Evolutionary conservation across 2,329 filamentous ascomycete species (phyloP), one percentile per base, ranked within the genome.

Genomic region (Aureobasidium sp.): DNA sequence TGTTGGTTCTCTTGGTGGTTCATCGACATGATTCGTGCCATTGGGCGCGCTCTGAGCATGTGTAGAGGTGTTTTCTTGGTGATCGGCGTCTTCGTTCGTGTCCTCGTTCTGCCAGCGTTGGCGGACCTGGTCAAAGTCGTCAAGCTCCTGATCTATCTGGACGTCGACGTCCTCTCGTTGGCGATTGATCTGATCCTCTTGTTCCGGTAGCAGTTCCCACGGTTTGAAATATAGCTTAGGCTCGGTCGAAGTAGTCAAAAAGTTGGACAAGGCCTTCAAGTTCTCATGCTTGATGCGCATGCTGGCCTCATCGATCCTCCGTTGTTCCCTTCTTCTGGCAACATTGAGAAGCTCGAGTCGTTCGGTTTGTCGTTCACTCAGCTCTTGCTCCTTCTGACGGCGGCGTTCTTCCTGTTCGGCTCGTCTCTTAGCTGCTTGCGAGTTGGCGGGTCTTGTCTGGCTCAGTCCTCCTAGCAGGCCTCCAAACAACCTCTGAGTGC

Each of bases 211-310:
- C 62, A 89, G 79, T 68, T 91, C 86, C 87, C 89, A 95, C 0
- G 93, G 93, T 49, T 87, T 86, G 74, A 94, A 97, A 73, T 88
- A 93, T 91, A 97, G 78, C 66, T 78, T 82, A 2, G 93, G 93
- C 68, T 87, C 80, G 42, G 86, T 78, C 67, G 78, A 85, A 5
- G 93, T 97, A 66, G 81, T 80, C 53, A 97, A 76, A 69, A 87
- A 93, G 61, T 84, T 82, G 34, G 93, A 91, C 75, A 81, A 82
- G 29, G 86, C 82, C 48, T 89, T 77, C 76, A 91, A 78, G 69
- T 89, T 90, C 57, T 81, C 77, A 74, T 97, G 92, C 61, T 85
- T 85, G 52, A 85, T 83, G 62, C 80, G 82, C 88, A 96, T 93
- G 64, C 51, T 63, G 34, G 42, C 80, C 74, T 88, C 86, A 66